Evolutionary conservation across 768 basidiomycete genomes (phyloP).

Genomic region (Suillus subaureus): DNA sequence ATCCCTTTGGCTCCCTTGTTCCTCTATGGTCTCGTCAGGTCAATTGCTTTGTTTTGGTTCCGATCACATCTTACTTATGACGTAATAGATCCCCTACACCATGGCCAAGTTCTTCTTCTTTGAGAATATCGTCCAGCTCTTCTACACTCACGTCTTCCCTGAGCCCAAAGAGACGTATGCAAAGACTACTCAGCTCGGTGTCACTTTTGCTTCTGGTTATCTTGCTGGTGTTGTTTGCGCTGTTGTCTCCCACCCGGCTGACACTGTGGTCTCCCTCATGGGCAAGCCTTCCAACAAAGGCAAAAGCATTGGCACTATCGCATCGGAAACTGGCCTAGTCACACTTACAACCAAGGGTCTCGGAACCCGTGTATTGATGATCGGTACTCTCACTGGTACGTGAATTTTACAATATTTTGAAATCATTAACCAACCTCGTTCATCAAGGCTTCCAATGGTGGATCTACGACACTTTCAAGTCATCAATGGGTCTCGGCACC

Average conservation of each 20-base stretch:
- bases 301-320: constrained; percentile 72
- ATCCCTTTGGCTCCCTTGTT: constrained; percentile 82
- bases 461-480: constrained; percentile 90
- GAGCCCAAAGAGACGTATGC: constrained; percentile 76
- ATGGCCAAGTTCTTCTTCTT: constrained; percentile 99
- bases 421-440: background rate
- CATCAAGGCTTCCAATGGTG: constrained; percentile 85
- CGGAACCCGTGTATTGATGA: constrained; percentile 86
- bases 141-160: constrained; percentile 87
- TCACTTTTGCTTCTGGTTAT: constrained; percentile 91
- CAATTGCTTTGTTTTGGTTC: constrained; percentile 17
- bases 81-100: constrained; percentile 86
- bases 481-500: constrained; percentile 81
- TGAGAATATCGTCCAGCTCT: constrained; percentile 83
- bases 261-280: constrained; percentile 90
- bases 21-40: constrained; percentile 91
- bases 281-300: constrained; percentile 88
- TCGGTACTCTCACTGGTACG: constrained; percentile 57
- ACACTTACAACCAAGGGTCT: constrained; percentile 83
- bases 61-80: background rate
- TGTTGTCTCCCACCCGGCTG: constrained; percentile 94
- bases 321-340: constrained; percentile 66
- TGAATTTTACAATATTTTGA: background rate
- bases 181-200: constrained; percentile 83
- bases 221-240: constrained; percentile 96